Conservation (phyloP, 805 yeast genomes). For the Debaryomyces maramus region DNA sequence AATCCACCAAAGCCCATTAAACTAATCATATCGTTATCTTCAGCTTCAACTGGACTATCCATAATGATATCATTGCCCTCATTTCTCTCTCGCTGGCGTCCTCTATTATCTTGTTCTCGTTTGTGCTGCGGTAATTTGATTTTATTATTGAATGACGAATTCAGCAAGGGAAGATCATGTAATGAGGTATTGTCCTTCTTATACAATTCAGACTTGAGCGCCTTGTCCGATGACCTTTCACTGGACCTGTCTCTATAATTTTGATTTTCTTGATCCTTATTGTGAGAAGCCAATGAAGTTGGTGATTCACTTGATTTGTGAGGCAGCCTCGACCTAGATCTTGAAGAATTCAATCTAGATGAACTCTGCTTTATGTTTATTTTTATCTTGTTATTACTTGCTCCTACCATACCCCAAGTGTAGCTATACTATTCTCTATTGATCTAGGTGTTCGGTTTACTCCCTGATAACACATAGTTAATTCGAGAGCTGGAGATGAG, state of each 20-base stretch:
- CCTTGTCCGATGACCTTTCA: slow-evolving; percentile 16
- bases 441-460: background rate
- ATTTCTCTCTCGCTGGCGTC: slow-evolving; percentile 24
- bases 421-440: too few relatives aligned
- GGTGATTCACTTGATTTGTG: background rate
- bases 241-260: slow-evolving; percentile 19
- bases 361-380: slow-evolving; percentile 4
- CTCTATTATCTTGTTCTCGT: slow-evolving; percentile 21
- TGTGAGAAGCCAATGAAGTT: background rate
- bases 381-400: slow-evolving; percentile 3
- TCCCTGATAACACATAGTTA: background rate
- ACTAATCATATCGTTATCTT: slow-evolving; percentile 34
- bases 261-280: background rate
- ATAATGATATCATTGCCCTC: slow-evolving; percentile 16
- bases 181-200: slow-evolving; percentile 13
- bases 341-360: slow-evolving; percentile 1
- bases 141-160: slow-evolving; percentile 17
- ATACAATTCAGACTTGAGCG: slow-evolving; percentile 16
- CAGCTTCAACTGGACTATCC: slow-evolving; percentile 4
- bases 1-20: slow-evolving; percentile 62
- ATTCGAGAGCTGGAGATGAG: background rate
- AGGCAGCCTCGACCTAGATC: slow-evolving; percentile 24
- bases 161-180: slow-evolving; percentile 17
- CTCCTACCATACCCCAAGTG: slow-evolving; percentile 1
- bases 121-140: slow-evolving; percentile 10